Conservation (phyloP, 768 basidiomycete species). For the Lactarius sanguifluus region DNA sequence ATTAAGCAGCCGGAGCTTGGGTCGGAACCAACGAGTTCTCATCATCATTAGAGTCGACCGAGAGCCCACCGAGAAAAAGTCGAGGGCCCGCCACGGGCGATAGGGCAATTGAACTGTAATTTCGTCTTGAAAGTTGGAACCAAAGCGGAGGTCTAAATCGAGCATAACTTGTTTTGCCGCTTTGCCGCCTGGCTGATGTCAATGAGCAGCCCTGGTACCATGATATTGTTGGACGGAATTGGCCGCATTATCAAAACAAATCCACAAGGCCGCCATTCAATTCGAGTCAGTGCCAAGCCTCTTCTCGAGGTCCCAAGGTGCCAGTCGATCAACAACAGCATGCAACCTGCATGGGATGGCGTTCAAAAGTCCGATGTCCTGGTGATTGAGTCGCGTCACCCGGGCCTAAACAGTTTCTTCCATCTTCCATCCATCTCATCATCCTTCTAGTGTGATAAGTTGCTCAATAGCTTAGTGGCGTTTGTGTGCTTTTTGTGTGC, state of each 20-base stretch:
- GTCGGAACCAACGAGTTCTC: not conserved
- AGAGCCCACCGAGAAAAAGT: not conserved
- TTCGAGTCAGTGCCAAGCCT: not conserved
- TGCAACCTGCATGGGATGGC: not conserved
- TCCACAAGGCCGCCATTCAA: not conserved
- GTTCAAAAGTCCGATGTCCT: not conserved
- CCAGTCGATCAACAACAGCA: not conserved
- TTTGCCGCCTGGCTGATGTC: not conserved
- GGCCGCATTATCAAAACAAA: not conserved
- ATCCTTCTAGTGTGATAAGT: conserved; percentile 8
- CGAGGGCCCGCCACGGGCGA: not conserved
- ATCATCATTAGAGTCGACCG: not conserved
- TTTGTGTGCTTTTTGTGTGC: conserved; percentile 11
- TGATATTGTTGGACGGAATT: not conserved
- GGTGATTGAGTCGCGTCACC: not conserved
- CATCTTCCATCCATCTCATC: conserved; percentile 5
- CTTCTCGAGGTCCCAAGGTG: not conserved
- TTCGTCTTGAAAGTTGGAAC: not conserved
- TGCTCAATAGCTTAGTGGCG: conserved; percentile 12
- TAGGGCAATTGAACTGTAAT: not conserved
- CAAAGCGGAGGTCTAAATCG: conserved; percentile 5
- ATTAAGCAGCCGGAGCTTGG: not conserved
- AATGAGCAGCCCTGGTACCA: not conserved
- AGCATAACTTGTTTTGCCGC: not conserved
- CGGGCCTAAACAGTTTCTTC: not conserved